These are phyloP conservation scores for Dothidotthia symphoricarpi DNA, from an alignment of 2,329 filamentous ascomycete genomes.

Conservation along the genomic window DNA sequence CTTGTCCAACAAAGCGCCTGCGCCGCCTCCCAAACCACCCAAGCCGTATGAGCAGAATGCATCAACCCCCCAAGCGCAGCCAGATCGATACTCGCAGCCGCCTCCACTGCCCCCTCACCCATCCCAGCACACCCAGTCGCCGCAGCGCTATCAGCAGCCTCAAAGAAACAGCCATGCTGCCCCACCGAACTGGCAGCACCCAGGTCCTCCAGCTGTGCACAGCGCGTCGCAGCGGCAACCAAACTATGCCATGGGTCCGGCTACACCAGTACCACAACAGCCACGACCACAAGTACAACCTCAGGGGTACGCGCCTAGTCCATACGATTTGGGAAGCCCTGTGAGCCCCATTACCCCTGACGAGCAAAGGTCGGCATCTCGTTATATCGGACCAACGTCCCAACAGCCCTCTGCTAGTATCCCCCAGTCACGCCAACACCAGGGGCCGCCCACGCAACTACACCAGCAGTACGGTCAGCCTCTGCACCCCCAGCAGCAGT, in stretches of 20 bases:
- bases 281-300: slow-evolving; percentile 28
- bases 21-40: slow-evolving; percentile 52
- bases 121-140: slow-evolving; percentile 25
- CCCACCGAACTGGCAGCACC: slow-evolving; percentile 20
- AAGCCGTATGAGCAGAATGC: slow-evolving; percentile 34
- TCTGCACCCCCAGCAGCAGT: slow-evolving; percentile 11
- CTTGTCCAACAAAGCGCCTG: slow-evolving; percentile 25
- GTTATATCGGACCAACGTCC: slow-evolving; percentile 22
- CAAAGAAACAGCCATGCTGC: slow-evolving; percentile 21
- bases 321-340: slow-evolving; percentile 34
- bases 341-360: slow-evolving; percentile 40
- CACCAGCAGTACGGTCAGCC: slow-evolving; percentile 14
- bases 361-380: slow-evolving; percentile 19
- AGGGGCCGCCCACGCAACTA: slow-evolving; percentile 7
- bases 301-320: slow-evolving; percentile 20
- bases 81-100: slow-evolving; percentile 32
- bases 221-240: slow-evolving; percentile 19
- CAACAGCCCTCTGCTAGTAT: slow-evolving; percentile 11
- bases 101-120: slow-evolving; percentile 36
- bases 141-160: slow-evolving; percentile 17
- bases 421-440: slow-evolving; percentile 16
- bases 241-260: slow-evolving; percentile 25
- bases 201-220: slow-evolving; percentile 14
- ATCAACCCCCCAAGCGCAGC: slow-evolving; percentile 24
- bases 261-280: slow-evolving; percentile 30